Evolutionary conservation across 2,329 filamentous ascomycete genomes (phyloP), one percentile per base, ranked within the genome.

Genomic region (Emergomyces orientalis): DNA sequence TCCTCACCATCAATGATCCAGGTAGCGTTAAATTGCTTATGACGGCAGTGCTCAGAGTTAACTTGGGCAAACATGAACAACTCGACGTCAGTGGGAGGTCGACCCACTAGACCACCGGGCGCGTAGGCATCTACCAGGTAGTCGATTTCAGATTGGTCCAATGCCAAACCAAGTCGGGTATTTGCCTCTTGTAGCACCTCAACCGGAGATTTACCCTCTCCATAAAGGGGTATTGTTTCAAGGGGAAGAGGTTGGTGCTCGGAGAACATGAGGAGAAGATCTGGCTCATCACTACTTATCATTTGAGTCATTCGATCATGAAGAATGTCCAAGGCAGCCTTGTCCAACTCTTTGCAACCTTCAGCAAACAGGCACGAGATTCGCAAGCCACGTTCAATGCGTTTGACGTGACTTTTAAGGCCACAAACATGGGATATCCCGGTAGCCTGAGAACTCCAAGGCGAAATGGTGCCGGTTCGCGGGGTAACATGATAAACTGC

Each of bases 21-120:
- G 64, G 87, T 88, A 34, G 94, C 92, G 76, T 99, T 99, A 84
- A 99, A 99, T 70, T 95, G 89, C 80, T 97, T 96, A 73, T 88
- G 85, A 63, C 85, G 78, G 72, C 85, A 96, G 77, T 97, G 93
- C 81, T 99, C 94, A 2, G 93, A 97, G 80, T 97, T 97, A 74
- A 99, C 93, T 78, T 99, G 94, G 19, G 93, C 93, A 75, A 97
- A 99, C 94, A 97, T 97, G 82, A 97, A 97, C 27, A 97, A 82
- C 78, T 99, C 94, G 54, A 97, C 90, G 74, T 97, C 94, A 65
- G 91, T 88, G 0, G 90, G 90, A 58, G 87, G 79, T 65, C 82
- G 74, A 14, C 82, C 82, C 59, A 85, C 79, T 59, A 80, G 75
- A 3, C 82, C 82, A 37, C 86, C 83, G 45, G 85, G 80, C 6